Base-by-base conservation (phyloP, 2,329 filamentous ascomycete species). In the Beauveria varroae region DNA sequence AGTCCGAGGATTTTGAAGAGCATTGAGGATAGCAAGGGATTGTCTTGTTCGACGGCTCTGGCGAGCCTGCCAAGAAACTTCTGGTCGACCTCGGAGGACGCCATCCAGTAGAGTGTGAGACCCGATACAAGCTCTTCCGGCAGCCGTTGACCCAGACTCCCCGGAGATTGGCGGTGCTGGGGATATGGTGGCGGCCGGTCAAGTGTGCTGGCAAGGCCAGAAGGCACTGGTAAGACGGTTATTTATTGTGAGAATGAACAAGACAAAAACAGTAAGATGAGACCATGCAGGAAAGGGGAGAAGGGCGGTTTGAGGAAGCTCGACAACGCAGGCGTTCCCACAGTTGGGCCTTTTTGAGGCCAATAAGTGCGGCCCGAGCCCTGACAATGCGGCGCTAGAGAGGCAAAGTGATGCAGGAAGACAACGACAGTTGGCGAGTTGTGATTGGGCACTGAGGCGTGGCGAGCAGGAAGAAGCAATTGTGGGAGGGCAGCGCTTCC, bases 11-110 rank as follows among this genome's bases (percentile, higher is more conserved):
- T 87, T 74, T 95, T 95, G 76, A 92, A 97, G 52, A 99, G 83
- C 72, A 91, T 92, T 22, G 84, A 83, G 8, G 90, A 90, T 51
- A 98, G 83, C 20, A 93, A 81, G 3, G 90, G 87, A 70, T 93
- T 95, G 67, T 90, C 87, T 63, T 83, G 78, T 71, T 88, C 86
- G 67, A 91, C 92, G 64, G 86, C 83, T 75, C 87, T 89, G 72
- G 95, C 93, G 72, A 96, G 87, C 71, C 86, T 88, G 76, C 91
- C 92, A 70, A 99, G 83, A 76, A 96, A 96, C 78, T 98, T 99
- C 78, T 96, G 93, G 75, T 99, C 95, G 64, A 98, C 91, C 77
- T 96, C 91, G 64, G 92, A 95, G 72, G 93, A 95, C 77, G 95
- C 95, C 95, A 98, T 99, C 65, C 72, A 70, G 69, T 51, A 60